Conservation (phyloP, 805 yeast genomes). For the Ogataea ganodermae region DNA sequence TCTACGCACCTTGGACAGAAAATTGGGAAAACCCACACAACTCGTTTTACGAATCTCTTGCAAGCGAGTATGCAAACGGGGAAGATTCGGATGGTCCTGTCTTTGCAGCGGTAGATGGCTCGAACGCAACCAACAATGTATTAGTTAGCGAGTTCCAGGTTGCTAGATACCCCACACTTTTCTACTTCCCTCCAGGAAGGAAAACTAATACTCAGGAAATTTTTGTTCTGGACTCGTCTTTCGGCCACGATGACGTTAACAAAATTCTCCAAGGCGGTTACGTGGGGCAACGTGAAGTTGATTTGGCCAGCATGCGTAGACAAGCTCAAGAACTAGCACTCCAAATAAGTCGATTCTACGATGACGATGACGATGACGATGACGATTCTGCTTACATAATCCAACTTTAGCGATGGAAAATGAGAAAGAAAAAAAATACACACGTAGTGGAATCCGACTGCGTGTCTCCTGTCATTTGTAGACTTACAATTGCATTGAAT, state of each 20-base stretch:
- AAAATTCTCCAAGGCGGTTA: constrained; percentile 34
- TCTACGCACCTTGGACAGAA: constrained; percentile 40
- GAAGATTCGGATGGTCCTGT: constrained; percentile 20
- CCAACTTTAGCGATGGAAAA: neutral
- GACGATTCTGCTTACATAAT: constrained; percentile 13
- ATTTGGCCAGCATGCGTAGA: constrained; percentile 32
- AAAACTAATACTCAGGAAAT: constrained; percentile 15
- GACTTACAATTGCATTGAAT: too few species aligned
- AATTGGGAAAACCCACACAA: constrained; percentile 35
- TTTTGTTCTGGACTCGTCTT: constrained; percentile 22
- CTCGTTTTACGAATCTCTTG: constrained; percentile 36
- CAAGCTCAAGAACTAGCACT: constrained; percentile 24
- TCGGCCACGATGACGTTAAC: constrained; percentile 31
- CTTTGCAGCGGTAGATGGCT: constrained; percentile 39
- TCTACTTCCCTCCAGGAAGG: constrained; percentile 23
- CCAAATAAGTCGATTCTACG: constrained; percentile 14
- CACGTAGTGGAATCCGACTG: neutral
- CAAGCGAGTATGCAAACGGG: constrained; percentile 25
- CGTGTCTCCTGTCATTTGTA: constrained; percentile 2
- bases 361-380: constrained; percentile 25
- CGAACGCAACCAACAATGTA: constrained; percentile 29
- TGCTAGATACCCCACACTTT: constrained; percentile 35
- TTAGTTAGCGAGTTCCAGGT: constrained; percentile 32
- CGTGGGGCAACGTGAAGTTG: constrained; percentile 30
- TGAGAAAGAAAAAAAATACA: neutral